These are phyloP conservation scores for Heteromeles arbutifolia DNA, from an alignment of 306 rosid genomes.

Conservation along the genomic window DNA sequence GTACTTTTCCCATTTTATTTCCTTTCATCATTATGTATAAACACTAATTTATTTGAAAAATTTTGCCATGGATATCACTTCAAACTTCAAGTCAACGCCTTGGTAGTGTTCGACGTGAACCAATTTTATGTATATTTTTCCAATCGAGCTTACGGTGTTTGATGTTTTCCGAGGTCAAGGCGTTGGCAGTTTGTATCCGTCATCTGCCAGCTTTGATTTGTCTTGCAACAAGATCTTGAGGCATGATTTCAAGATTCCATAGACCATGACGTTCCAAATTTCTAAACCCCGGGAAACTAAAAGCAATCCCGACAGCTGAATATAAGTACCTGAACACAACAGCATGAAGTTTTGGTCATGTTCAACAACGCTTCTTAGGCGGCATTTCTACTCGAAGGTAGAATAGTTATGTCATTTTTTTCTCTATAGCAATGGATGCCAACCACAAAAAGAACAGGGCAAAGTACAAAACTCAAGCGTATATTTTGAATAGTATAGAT, in stretches of 20 bases:
- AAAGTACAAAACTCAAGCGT: not conserved
- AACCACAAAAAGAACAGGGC: not conserved
- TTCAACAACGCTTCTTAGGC: not conserved
- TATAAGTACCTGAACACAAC: not conserved
- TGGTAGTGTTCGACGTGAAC: too few relatives aligned
- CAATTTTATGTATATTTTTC: too few relatives aligned
- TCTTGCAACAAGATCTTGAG: too few relatives aligned
- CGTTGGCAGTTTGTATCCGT: too few relatives aligned
- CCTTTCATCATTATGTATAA: constrained; percentile 48
- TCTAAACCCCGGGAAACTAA: not conserved
- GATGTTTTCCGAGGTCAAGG: too few relatives aligned
- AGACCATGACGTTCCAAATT: not conserved
- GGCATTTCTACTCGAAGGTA: not conserved
- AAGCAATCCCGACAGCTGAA: not conserved
- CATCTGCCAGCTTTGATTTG: too few relatives aligned
- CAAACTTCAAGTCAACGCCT: not conserved
- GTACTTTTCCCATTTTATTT: constrained; percentile 45
- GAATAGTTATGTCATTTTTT: not conserved
- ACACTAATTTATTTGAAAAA: constrained; percentile 34
- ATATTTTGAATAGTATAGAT: not conserved
- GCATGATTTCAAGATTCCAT: not conserved
- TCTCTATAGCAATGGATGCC: not conserved
- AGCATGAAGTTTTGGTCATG: not conserved
- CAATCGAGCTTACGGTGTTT: not conserved
- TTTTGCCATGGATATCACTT: constrained; percentile 33